These are phyloP conservation scores for Escallonia herrerae DNA, from an alignment of 129 eudicot genomes.

Conservation along the genomic window DNA sequence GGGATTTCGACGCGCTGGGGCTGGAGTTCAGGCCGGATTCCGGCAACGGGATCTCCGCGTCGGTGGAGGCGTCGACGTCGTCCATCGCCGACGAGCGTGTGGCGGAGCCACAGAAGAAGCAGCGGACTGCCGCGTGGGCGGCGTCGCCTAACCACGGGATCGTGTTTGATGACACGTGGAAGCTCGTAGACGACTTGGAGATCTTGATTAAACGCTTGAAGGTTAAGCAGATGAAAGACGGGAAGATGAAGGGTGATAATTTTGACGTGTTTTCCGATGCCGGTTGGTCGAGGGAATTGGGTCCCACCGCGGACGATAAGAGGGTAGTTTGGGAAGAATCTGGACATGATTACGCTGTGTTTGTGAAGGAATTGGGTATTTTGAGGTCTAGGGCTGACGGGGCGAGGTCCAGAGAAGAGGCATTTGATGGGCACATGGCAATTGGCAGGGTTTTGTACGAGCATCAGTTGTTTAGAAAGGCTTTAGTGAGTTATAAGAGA, in stretches of 20 bases:
- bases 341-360: slow-evolving; percentile 46
- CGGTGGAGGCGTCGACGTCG: slow-evolving; percentile 42
- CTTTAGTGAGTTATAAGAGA: slow-evolving; percentile 70
- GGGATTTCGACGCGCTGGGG: slow-evolving; percentile 88
- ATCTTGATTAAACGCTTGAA: slow-evolving; percentile 60
- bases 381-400: slow-evolving; percentile 84
- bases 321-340: slow-evolving; percentile 75
- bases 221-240: slow-evolving; percentile 58
- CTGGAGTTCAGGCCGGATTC: slow-evolving; percentile 58
- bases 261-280: slow-evolving; percentile 77
- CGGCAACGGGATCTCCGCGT: slow-evolving; percentile 16
- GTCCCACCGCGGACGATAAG: slow-evolving; percentile 63
- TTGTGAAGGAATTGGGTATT: slow-evolving; percentile 80
- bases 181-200: slow-evolving; percentile 80
- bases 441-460: slow-evolving; percentile 83
- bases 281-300: slow-evolving; percentile 95
- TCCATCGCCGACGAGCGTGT: slow-evolving; percentile 49
- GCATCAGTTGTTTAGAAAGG: slow-evolving; percentile 61
- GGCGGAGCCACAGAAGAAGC: slow-evolving; percentile 59
- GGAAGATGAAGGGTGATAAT: slow-evolving; percentile 46
- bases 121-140: slow-evolving; percentile 86
- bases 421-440: slow-evolving; percentile 98
- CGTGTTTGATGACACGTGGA: slow-evolving; percentile 92
- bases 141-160: slow-evolving; percentile 91
- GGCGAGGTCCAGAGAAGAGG: slow-evolving; percentile 75